Base-by-base conservation (phyloP, 306 rosid species). In the Pterocarpus santalinus region DNA sequence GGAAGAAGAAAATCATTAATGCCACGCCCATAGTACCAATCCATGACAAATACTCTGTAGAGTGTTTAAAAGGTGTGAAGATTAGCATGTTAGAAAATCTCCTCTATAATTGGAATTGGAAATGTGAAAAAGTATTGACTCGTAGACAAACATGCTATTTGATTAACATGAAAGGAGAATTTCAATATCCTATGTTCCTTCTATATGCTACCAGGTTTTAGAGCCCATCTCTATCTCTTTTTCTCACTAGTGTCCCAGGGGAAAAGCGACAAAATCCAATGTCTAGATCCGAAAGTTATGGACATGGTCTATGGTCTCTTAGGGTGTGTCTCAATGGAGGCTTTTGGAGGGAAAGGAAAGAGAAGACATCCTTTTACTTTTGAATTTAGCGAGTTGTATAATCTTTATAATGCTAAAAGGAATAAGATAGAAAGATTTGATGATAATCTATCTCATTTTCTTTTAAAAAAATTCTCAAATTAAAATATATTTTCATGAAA, bases 41-140 rank as follows among this genome's bases (percentile, higher is more conserved):
- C 97, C 97, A 93, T 93, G 82, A 79, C 53, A 55, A 53, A 77
- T 64, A 66, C 15, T 77, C 96, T 91, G 89, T 7, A 64, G 44
- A 58, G 63, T 73, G 38, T 35, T 57, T 35, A 72, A 65, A 76
- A 71, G 12, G 13, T 46, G 28, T 12, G 64, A 75, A 81, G 35
- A 69, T 67, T 43, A 80, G 78, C 61, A 76, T 65, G 34, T 63
- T 57, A 57, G n/a, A 35, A 80, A 80, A 57, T 60, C 8, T 1
- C 17, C 77, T 15, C 43, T 11, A 33, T 22, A 68, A 86, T 69
- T 5, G 47, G 8, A 43, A 47, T 51, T 14, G 22, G 30, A 74
- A 69, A 44, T 30, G 35, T 65, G 83, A 35, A 69, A 56, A 56
- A 9, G 13, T 73, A 13, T 4, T 35, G 11, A 55, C 46, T 69